Evolutionary conservation across 768 basidiomycete genomes (phyloP).

Genomic region (Leccinellum albellum): DNA sequence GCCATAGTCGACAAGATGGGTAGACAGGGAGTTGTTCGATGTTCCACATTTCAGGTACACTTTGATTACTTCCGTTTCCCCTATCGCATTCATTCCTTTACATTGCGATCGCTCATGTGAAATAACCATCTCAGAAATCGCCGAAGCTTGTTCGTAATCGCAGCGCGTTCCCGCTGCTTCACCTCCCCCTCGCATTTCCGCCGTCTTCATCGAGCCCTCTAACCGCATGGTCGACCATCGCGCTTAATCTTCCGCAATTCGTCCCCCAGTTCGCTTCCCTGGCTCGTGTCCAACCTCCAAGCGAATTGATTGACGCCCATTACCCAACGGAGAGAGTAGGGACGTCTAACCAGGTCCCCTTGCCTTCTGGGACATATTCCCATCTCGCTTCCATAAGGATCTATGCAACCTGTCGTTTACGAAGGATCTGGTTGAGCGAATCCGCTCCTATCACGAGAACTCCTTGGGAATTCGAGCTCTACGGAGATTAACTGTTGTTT

Average conservation of each 20-base stretch:
- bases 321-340: conserved; percentile 21
- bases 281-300: conserved; percentile 28
- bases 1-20: conserved; percentile 65
- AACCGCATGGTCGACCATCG: conserved; percentile 68
- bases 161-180: conserved; percentile 53
- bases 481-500: conserved; percentile 35
- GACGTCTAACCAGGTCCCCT: conserved; percentile 18
- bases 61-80: background rate
- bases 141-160: conserved; percentile 46
- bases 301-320: conserved; percentile 20
- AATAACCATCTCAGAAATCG: conserved; percentile 40
- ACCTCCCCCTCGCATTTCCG: conserved; percentile 69
- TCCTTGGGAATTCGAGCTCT: conserved; percentile 79
- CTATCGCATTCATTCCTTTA: background rate
- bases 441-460: conserved; percentile 45
- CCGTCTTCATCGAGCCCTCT: conserved; percentile 49
- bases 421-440: conserved; percentile 74
- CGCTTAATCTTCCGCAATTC: conserved; percentile 56
- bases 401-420: conserved; percentile 72
- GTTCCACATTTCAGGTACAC: conserved; percentile 78
- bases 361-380: conserved; percentile 55
- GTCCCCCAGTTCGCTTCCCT: conserved; percentile 59
- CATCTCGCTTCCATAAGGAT: conserved; percentile 72
- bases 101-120: conserved; percentile 6
- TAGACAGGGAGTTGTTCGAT: conserved; percentile 55